phyloP scores from a whole-genome alignment of 495 filamentous ascomycete genomes.

The Aspergillus cavernicola region DNA sequence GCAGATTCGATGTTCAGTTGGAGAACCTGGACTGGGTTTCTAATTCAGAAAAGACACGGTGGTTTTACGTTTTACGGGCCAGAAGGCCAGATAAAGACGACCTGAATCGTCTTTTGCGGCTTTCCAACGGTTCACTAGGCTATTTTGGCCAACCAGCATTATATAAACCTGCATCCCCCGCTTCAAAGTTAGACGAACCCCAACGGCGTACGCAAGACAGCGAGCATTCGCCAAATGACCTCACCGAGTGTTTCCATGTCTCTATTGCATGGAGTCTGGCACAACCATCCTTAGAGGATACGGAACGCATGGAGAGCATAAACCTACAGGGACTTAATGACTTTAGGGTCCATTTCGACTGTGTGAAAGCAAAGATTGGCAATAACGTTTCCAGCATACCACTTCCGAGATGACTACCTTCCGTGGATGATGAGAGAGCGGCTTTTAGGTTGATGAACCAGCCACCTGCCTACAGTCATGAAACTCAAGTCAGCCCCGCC shows the following conservation, averaged over 20 bases:
- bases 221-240: slow-evolving; percentile 25
- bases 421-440: too few species aligned
- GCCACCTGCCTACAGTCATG: neutral
- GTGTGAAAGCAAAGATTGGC: slow-evolving; percentile 72
- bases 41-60: slow-evolving; percentile 71
- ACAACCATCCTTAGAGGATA: slow-evolving; percentile 23
- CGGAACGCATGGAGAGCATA: slow-evolving; percentile 31
- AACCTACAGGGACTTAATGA: slow-evolving; percentile 20
- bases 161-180: slow-evolving; percentile 42
- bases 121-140: slow-evolving; percentile 60
- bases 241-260: slow-evolving; percentile 65
- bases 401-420: slow-evolving; percentile 24
- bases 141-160: slow-evolving; percentile 67
- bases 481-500: neutral
- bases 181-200: neutral
- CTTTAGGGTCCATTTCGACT: slow-evolving; percentile 30
- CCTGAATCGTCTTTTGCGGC: slow-evolving; percentile 58
- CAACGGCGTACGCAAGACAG: neutral
- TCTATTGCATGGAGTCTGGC: slow-evolving; percentile 73
- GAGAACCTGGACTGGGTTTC: slow-evolving; percentile 60
- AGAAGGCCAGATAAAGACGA: slow-evolving; percentile 44
- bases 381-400: slow-evolving; percentile 60
- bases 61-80: slow-evolving; percentile 78
- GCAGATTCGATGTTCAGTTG: slow-evolving; percentile 50
- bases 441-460: too few species aligned